Evolutionary conservation across 2,329 filamentous ascomycete species (phyloP).

Genomic region (Pseudocercospora macadamiae): DNA sequence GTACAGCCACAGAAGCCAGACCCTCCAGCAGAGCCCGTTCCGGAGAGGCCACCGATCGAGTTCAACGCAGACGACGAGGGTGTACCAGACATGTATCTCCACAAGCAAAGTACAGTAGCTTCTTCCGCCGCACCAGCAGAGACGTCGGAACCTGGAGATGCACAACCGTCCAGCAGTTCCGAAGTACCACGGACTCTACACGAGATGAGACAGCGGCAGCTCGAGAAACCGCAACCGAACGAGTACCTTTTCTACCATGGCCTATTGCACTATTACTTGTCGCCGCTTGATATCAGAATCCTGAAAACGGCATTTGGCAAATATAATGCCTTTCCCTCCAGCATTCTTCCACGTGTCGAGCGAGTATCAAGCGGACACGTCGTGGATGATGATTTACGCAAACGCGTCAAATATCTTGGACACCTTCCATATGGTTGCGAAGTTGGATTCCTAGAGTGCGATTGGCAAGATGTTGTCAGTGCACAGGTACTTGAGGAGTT

Average conservation of each 20-base stretch:
- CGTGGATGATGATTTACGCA: constrained; percentile 81
- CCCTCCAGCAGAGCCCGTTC: constrained; percentile 35
- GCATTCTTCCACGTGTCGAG: constrained; percentile 82
- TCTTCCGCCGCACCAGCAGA: constrained; percentile 35
- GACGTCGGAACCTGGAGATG: constrained; percentile 30
- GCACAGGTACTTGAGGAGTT: constrained; percentile 76
- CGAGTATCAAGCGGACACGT: constrained; percentile 86
- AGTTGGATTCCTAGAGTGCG: constrained; percentile 87
- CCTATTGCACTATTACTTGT: constrained; percentile 84
- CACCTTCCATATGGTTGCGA: constrained; percentile 91
- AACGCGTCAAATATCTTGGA: constrained; percentile 80
- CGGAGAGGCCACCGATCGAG: constrained; percentile 46
- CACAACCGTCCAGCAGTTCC: constrained; percentile 18
- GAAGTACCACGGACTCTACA: constrained; percentile 46
- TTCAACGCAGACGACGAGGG: constrained; percentile 51
- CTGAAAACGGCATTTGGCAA: constrained; percentile 85
- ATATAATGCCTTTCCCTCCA: constrained; percentile 81
- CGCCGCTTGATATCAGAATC: constrained; percentile 88
- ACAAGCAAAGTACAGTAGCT: constrained; percentile 28
- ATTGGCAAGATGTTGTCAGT: constrained; percentile 88
- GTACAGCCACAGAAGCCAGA: constrained; percentile 54
- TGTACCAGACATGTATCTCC: constrained; percentile 55
- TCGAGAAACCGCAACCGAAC: constrained; percentile 49
- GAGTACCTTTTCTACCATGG: constrained; percentile 89
- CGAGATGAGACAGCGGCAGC: constrained; percentile 50